Base-by-base conservation (phyloP, 805 yeast species). In the Candida montana region DNA sequence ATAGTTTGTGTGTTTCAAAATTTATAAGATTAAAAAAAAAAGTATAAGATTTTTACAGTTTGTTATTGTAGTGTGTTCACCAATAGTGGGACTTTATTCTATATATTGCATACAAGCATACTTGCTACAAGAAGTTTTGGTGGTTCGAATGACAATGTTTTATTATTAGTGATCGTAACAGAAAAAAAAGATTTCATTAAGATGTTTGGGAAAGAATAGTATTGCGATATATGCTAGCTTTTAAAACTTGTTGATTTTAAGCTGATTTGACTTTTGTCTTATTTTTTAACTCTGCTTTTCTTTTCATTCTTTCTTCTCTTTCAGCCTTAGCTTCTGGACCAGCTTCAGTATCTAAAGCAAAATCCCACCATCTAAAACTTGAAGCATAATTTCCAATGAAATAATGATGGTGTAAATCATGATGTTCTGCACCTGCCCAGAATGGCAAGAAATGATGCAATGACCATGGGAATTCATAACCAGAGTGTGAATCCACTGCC, bases 361-460 rank as follows among this genome's bases (percentile, higher is more conserved):
- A 84, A 68, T 91, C 99, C 95, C 95, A 89, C 87, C 95, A 86
- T 69, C 97, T 82, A 77, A 91, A 93, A 29, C 90, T 79, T 34
- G 95, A 84, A 23, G 97, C 93, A 63, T 88, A 91, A 66, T 90
- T 89, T 52, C 98, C 98, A 54, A 88, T 84, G 67, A 91, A 91
- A 69, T 83, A 89, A 63, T 86, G 95, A 64, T 91, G 99, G 62
- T 91, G 99, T 66, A 86, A 86, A 65, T 91, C 99, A 63, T 91
- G 98, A 66, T 91, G 98, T 58, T 86, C 96, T 18, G 97, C 96
- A 51, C 98, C 98, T 4, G 97, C 95, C 97, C 98, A 90, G 68
- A 93, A 77, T 37, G 97, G 97, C 47, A 91, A 62, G 66, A 91
- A 79, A 61, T 89, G 88, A 67, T 88, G 93, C 59, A 91, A 73